Evolutionary conservation across 2,329 filamentous ascomycete genomes (phyloP), one percentile per base, ranked within the genome.

Genomic region (Penicillium sp.): DNA sequence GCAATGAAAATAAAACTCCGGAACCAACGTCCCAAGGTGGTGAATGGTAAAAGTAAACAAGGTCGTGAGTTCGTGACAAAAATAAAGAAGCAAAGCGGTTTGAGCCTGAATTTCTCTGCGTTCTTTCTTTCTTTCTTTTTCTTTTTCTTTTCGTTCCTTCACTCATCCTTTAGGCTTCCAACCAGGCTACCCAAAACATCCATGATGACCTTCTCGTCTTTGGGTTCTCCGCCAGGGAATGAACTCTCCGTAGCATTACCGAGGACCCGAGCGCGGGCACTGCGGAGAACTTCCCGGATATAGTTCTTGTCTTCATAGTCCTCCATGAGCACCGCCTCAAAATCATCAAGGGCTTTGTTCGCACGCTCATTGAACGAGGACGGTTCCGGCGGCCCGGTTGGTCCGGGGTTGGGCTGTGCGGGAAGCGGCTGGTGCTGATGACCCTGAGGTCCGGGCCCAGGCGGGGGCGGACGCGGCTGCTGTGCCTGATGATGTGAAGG

Each of bases 281-380:
- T 77, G 54, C 72, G 71, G 10, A 77, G 69, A 29, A 77, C 74
- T 59, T 76, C 72, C 23, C 73, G 72, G 59, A 77, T 76, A 56
- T 77, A 77, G 51, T 77, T 74, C 63, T 75, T 75, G 55, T 77
- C 75, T 52, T 77, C 74, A 49, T 76, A 77, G 54, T 77, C 75
- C 55, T 77, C 74, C 68, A 76, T 74, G 13, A 77, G 68, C 11
- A 77, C 74, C 16, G 73, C 71, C 54, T 77, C 75, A 47, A 77
- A 77, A 57, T 76, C 73, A 52, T 77, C 75, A 50, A 77, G 76
- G 19, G 75, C 75, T 61, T 76, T 75, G 61, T 72, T 74, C 10
- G 75, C 75, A 24, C 73, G 69, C 13, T 75, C 71, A 49, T 67
- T 68, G 65, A 77, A 77, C 13, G 70, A 72, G 3, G 69, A 67